Evolutionary conservation across 192 early-diverging fungal species (phyloP).

Genomic region (Coemansia sp.): DNA sequence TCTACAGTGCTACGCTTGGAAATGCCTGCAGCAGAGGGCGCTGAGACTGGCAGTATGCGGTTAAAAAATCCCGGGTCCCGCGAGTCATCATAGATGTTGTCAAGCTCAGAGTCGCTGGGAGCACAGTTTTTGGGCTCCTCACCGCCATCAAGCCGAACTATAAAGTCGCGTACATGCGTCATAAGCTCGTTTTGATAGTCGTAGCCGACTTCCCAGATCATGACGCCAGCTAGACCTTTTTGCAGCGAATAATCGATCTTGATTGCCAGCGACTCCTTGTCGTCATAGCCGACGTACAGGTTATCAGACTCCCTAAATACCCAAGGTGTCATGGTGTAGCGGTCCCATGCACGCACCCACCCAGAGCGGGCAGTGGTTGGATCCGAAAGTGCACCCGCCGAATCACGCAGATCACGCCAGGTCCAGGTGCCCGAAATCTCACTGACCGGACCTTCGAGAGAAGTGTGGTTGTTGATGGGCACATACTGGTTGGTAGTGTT

Average conservation of each 20-base stretch:
- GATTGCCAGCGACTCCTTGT: constrained; percentile 59
- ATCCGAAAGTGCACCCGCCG: constrained; percentile 50
- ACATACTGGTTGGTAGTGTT: constrained; percentile 50
- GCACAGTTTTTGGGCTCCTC: constrained; percentile 34
- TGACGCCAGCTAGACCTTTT: constrained; percentile 64
- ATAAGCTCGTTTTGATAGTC: constrained; percentile 67
- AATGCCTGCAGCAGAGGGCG: background rate
- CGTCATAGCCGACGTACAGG: constrained; percentile 71
- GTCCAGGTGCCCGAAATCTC: constrained; percentile 62
- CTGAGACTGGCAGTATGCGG: constrained; percentile 8
- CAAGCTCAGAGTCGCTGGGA: constrained; percentile 34
- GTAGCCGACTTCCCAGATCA: constrained; percentile 73
- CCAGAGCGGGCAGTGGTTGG: constrained; percentile 41
- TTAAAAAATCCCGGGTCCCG: constrained; percentile 47
- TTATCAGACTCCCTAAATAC: constrained; percentile 61
- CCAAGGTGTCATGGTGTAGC: constrained; percentile 68
- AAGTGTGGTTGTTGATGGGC: constrained; percentile 48
- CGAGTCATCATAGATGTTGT: constrained; percentile 32
- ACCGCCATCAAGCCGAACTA: constrained; percentile 26
- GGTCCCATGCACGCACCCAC: constrained; percentile 69
- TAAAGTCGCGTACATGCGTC: constrained; percentile 49
- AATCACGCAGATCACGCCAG: constrained; percentile 60
- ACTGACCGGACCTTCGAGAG: constrained; percentile 58
- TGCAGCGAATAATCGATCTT: constrained; percentile 64
- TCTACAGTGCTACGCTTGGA: constrained; percentile 4